Percentiles rank a stretch among this genome's conserved stretches.
These are phyloP conservation scores for Pythium phragmitis DNA, from an alignment of 352 stramenopile species.

Conservation along the genomic window DNA sequence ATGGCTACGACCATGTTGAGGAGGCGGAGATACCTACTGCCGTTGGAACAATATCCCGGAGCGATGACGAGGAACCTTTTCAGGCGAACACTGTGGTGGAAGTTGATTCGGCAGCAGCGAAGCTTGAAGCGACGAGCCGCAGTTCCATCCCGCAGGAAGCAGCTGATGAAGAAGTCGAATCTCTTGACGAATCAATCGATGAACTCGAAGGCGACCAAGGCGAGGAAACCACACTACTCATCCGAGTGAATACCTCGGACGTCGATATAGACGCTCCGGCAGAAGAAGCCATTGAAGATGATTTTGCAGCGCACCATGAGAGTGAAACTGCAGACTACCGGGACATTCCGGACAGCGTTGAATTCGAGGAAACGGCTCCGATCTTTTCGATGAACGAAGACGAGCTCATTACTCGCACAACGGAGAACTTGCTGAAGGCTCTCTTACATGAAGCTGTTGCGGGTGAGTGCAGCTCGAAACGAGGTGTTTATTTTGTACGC, in stretches of 20 bases:
- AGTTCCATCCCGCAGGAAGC: not conserved
- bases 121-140: not conserved
- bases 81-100: not conserved
- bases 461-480: not conserved
- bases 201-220: not conserved
- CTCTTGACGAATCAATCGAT: not conserved
- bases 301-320: not conserved
- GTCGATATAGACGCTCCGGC: no score
- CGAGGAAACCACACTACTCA: no score
- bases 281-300: not conserved
- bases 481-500: not conserved
- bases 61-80: not conserved
- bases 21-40: not conserved
- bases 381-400: not conserved
- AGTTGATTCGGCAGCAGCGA: no score
- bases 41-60: not conserved
- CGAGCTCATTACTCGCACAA: not conserved
- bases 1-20: constrained; percentile 20
- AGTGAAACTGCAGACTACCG: not conserved
- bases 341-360: not conserved
- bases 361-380: not conserved
- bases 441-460: not conserved
- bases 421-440: not conserved
- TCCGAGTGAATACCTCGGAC: no score
- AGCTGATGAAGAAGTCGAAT: not conserved